phyloP scores from a whole-genome alignment of 441 rosid species.

The Geranium incanum region DNA sequence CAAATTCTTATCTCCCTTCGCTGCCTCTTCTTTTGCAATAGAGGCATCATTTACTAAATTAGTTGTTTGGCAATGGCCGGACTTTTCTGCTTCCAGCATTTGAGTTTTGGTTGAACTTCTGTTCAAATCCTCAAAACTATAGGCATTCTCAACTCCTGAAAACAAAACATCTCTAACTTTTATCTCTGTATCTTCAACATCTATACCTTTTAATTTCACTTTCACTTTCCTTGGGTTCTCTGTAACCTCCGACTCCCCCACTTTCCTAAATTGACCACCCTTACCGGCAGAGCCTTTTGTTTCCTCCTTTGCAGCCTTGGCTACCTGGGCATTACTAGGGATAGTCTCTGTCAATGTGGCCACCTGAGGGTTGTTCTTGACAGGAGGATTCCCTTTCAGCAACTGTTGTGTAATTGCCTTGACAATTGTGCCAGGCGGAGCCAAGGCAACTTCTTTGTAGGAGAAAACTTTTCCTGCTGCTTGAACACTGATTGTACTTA shows the following conservation, averaged over 20 bases:
- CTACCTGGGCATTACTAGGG: not conserved
- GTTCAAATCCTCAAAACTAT: slow-evolving; percentile 27
- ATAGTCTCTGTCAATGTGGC: slow-evolving; percentile 23
- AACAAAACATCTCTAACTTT: slow-evolving; percentile 25
- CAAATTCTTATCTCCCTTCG: slow-evolving; percentile 26
- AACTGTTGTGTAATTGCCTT: slow-evolving; percentile 72
- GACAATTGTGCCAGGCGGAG: slow-evolving; percentile 93
- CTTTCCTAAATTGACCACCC: slow-evolving; percentile 27
- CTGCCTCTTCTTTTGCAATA: slow-evolving; percentile 24
- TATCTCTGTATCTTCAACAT: slow-evolving; percentile 21
- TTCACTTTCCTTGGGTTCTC: slow-evolving; percentile 16
- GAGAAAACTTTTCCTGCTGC: slow-evolving; percentile 89
- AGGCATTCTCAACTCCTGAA: slow-evolving; percentile 25
- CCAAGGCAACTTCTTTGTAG: slow-evolving; percentile 97
- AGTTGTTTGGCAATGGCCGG: slow-evolving; percentile 28
- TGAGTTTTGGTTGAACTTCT: slow-evolving; percentile 18
- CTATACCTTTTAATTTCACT: slow-evolving; percentile 24
- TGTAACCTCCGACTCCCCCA: slow-evolving; percentile 18
- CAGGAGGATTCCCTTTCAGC: slow-evolving; percentile 40
- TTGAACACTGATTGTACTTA: slow-evolving; percentile 55
- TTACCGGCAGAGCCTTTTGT: slow-evolving; percentile 23
- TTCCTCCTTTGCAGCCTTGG: slow-evolving; percentile 30
- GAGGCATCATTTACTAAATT: slow-evolving; percentile 31
- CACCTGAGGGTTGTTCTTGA: slow-evolving; percentile 28
- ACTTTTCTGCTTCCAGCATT: slow-evolving; percentile 23